Evolutionary conservation across 805 yeast species (phyloP), one percentile per base, ranked within the genome.

Genomic region (Metschnikowia anglica): DNA sequence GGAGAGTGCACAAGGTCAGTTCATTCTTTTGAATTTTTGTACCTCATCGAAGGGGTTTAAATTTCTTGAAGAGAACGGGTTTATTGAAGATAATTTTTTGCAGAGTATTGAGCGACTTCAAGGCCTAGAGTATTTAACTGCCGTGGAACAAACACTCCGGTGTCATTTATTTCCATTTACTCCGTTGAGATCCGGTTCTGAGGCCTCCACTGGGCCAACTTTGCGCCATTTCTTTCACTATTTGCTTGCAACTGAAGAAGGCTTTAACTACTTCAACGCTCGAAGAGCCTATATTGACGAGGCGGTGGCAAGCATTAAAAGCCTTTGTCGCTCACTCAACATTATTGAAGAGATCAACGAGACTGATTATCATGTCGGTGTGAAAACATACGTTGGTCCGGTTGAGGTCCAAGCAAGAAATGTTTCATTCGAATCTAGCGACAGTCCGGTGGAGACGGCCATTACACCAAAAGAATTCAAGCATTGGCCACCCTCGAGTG

Each of bases 211-310:
- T 15, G 39, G 38, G 9, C 29, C 27, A 6, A 34, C 39, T 7
- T 37, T 44, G 35, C 47, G 74, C 19, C 90, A 87, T 57, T 86
- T 91, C 53, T 88, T 87, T 61, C 86, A 88, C 12, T 87, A 83
- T 53, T 68, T 91, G 35, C 84, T 88, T 1, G 78, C 83, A 41
- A 88, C 97, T 0, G 84, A 78, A 44, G 91, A 86, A 45, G 98
- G 98, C 0, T 71, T 87, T 41, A 70, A 72, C 19, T 65, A 83
- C 37, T 70, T 91, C 35, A 70, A 76, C 16, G 44, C 53, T 29
- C 48, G 50, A 20, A 43, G 54, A 23, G 67, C 75, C 25, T 73
- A 70, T 39, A 52, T 79, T 37, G 67, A 71, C 11, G 62, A 60
- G 25, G 61, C 76, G 31, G 52, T 63, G 11, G 34, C 44, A 7